A percentile compares a stretch with the other conserved stretches of the same genome.
These are phyloP conservation scores for Agrostemma githago DNA, from an alignment of 148 eudicot species.

Conservation along the genomic window DNA sequence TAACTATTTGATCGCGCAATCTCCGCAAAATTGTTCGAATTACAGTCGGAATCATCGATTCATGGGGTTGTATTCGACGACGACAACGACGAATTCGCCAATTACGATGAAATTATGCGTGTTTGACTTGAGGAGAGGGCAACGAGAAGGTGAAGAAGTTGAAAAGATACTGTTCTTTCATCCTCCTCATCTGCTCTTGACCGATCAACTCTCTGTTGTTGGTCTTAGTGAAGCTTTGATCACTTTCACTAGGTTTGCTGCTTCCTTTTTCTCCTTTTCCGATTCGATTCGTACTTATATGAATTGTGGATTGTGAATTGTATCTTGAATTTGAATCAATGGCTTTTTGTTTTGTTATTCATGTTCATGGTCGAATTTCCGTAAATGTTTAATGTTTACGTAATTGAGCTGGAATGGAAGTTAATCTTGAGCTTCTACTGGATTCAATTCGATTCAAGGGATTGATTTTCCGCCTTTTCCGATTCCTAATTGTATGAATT, in stretches of 20 bases:
- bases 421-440: background rate
- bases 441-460: background rate
- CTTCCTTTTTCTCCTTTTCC: background rate
- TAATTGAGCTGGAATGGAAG: background rate
- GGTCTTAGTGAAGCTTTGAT: constrained; percentile 96
- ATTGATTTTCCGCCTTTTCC: background rate
- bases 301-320: background rate
- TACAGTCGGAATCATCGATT: constrained; percentile 5
- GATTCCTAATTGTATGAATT: no score
- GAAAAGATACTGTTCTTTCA: constrained; percentile 80
- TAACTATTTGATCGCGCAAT: constrained; percentile 11
- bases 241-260: constrained; percentile 76
- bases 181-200: constrained; percentile 69
- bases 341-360: background rate
- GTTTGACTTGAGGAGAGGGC: constrained; percentile 87
- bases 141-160: constrained; percentile 79
- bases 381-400: background rate
- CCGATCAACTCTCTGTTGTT: constrained; percentile 75
- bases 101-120: constrained; percentile 73
- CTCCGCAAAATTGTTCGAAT: constrained; percentile 9
- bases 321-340: background rate
- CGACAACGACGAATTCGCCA: constrained; percentile 36
- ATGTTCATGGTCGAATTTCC: no score
- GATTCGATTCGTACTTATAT: background rate
- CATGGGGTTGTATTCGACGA: constrained; percentile 58